These are phyloP conservation scores for Phytophthora vignae DNA, from an alignment of 352 stramenopile species.

Conservation along the genomic window DNA sequence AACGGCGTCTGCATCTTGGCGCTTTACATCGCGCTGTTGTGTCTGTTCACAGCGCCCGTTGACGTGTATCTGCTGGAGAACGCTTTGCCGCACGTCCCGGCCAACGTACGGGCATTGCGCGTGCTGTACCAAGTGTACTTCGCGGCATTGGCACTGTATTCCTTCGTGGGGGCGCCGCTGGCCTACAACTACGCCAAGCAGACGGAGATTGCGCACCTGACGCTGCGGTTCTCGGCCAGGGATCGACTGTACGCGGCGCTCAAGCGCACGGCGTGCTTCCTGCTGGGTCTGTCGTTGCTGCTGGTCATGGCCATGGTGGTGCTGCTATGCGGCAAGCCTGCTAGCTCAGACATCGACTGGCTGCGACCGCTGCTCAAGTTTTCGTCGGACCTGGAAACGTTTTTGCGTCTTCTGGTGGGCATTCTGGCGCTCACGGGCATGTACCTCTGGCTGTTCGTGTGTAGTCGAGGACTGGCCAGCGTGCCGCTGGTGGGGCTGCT, in stretches of 20 bases:
- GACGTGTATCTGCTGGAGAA: conserved; percentile 87
- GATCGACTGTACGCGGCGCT: conserved; percentile 65
- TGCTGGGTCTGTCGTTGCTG: conserved; percentile 72
- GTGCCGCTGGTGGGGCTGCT: conserved; percentile 81
- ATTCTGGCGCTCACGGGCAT: conserved; percentile 77
- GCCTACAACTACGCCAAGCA: conserved; percentile 87
- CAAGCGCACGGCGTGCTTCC: conserved; percentile 81
- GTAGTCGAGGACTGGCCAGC: conserved; percentile 70
- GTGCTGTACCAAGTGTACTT: conserved; percentile 84
- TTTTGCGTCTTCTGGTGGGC: conserved; percentile 76
- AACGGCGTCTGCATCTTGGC: conserved; percentile 72
- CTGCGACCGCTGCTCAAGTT: conserved; percentile 82
- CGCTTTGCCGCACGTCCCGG: conserved; percentile 61
- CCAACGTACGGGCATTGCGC: conserved; percentile 60
- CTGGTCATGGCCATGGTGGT: conserved; percentile 75
- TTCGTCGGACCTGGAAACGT: conserved; percentile 76
- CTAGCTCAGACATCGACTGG: conserved; percentile 82
- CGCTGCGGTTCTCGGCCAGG: conserved; percentile 61
- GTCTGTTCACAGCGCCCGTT: conserved; percentile 80
- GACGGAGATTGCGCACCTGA: conserved; percentile 87
- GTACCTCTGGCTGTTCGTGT: conserved; percentile 84
- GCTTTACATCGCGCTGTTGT: conserved; percentile 78
- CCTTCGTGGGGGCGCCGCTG: conserved; percentile 75
- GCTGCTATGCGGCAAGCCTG: conserved; percentile 80
- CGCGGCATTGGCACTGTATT: conserved; percentile 63